Base-by-base conservation (phyloP, 768 basidiomycete species). In the Cubamyces sp. region DNA sequence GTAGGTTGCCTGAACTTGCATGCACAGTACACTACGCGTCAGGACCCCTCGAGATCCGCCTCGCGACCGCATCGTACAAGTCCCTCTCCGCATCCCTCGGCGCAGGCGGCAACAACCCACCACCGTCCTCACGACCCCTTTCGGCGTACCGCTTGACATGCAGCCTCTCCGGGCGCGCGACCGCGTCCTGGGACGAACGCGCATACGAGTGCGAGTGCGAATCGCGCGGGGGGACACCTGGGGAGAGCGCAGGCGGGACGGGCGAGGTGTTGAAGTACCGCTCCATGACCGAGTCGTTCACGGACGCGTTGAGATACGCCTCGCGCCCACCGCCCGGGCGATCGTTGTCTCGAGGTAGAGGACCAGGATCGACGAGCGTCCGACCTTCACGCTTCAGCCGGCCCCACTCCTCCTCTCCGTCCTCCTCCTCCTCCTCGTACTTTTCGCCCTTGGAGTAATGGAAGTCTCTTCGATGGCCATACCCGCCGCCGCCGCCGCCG, bases 201-300 rank as follows among this genome's bases (percentile, higher is more conserved):
- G n/a, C n/a, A n/a, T n/a, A n/a, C n/a, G n/a, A n/a, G n/a, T n/a
- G n/a, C 23, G 30, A 16, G 30, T 4, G 18, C 3, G 40, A n/a
- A 15, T 4, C 19, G 6, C 19, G 46, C 52, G 46, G n/a, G 7
- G 48, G 47, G n/a, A 16, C 14, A 16, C 41, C 15, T 1, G 60
- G 60, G 6, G 49, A 37, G 5, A 54, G 64, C 12, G 62, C 53
- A 34, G 65, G 63, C 41, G 66, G 68, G 39, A 72, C 51, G 15
- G 71, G 71, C 40, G 71, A 73, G 42, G 68, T 54, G 14, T 41
- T 40, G 50, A 67, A 54, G 55, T 72, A 72, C 41, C 65, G 61
- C 30, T 64, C 62, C 46, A 72, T 45, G 28, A 72, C 65, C 28
- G 48, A 53, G 56, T 71, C 62, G 41, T 60, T 68, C 9, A 68